phyloP scores from a whole-genome alignment of 2,329 filamentous ascomycete genomes.

The Ophiostoma triangulosporum region DNA sequence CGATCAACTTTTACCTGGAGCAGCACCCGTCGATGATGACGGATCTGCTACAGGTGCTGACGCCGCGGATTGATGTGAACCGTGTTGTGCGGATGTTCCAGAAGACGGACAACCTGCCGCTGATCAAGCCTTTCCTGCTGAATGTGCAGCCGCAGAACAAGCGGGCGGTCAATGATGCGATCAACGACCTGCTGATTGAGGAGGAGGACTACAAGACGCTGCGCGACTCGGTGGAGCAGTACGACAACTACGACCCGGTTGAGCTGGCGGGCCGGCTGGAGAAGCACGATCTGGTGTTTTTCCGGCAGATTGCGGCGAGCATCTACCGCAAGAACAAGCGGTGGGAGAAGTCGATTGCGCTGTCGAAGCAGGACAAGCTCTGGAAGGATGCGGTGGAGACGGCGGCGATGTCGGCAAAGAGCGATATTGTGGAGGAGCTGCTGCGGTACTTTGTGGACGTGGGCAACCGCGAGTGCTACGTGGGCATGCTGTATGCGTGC shows the following conservation, averaged over 20 bases:
- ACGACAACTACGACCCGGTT: constrained; percentile 96
- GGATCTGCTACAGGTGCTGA: constrained; percentile 84
- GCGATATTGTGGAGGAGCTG: constrained; percentile 87
- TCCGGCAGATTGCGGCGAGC: constrained; percentile 93
- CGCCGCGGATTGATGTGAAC: constrained; percentile 92
- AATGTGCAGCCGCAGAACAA: constrained; percentile 97
- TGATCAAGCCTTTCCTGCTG: constrained; percentile 97
- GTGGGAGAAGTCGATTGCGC: constrained; percentile 96
- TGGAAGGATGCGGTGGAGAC: constrained; percentile 99
- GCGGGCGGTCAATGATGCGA: constrained; percentile 92
- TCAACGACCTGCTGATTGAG: constrained; percentile 94
- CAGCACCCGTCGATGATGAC: constrained; percentile 92
- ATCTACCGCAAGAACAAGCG: constrained; percentile 99
- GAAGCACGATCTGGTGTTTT: constrained; percentile 97
- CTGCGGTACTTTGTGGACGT: constrained; percentile 98
- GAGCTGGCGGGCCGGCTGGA: constrained; percentile 85
- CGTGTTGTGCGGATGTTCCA: constrained; percentile 99
- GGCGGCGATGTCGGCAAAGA: constrained; percentile 78
- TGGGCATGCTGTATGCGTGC: constrained; percentile 98
- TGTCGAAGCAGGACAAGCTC: constrained; percentile 98
- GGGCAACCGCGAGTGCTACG: constrained; percentile 96
- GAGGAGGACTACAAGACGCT: constrained; percentile 99
- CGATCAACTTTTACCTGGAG: constrained; percentile 92
- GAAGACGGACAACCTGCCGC: constrained; percentile 91
- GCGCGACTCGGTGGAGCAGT: constrained; percentile 93